These are phyloP conservation scores for Ophiostoma sp. DNA, from an alignment of 2,329 filamentous ascomycete species.

Conservation along the genomic window DNA sequence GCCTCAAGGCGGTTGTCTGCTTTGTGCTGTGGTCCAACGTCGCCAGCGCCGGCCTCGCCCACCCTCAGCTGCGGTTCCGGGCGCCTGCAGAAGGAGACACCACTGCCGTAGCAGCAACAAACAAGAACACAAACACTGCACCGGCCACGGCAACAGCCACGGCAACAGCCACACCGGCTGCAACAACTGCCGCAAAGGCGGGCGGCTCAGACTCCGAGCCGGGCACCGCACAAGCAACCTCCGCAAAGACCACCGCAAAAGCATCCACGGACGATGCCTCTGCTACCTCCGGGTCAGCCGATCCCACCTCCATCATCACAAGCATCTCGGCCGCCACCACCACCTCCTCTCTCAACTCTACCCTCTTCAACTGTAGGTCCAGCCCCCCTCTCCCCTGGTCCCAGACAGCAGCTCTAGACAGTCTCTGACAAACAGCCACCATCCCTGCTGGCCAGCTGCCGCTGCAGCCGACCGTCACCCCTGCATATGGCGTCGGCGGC, in stretches of 20 bases:
- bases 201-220: not conserved
- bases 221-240: not conserved
- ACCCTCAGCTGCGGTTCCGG: constrained; percentile 21
- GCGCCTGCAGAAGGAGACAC: constrained; percentile 14
- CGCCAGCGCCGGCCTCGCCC: constrained; percentile 23
- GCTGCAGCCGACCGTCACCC: constrained; percentile 67
- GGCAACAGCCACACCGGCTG: not conserved
- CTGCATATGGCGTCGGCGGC: constrained; percentile 73
- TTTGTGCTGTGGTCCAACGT: constrained; percentile 24
- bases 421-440: constrained; percentile 35
- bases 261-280: not conserved
- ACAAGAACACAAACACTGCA: constrained; percentile 14
- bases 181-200: not conserved
- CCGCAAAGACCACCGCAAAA: not conserved
- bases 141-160: not conserved
- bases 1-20: constrained; percentile 23
- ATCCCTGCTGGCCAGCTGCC: constrained; percentile 57
- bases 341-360: constrained; percentile 25
- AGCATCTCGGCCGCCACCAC: constrained; percentile 15
- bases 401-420: not conserved
- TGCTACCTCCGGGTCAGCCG: not conserved
- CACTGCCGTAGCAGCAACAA: not conserved
- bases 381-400: constrained; percentile 13
- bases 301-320: constrained; percentile 5
- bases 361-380: constrained; percentile 30